phyloP scores from a whole-genome alignment of 306 rosid genomes.

The Potentilla sterilis region DNA sequence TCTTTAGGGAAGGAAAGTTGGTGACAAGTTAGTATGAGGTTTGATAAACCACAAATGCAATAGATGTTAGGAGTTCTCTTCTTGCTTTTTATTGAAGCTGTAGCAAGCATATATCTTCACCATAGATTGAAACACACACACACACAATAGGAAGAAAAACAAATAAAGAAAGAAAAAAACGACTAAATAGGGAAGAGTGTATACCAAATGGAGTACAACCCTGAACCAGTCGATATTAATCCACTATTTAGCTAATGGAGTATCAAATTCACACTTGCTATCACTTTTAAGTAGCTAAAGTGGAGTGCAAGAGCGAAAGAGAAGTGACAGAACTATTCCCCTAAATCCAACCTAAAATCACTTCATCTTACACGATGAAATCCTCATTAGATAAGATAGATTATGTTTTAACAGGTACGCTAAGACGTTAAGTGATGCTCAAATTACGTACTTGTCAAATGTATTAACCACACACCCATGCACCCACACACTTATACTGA shows the following conservation, averaged over 20 bases:
- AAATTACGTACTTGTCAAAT: not conserved
- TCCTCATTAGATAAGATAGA: not conserved
- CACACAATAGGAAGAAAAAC: not conserved
- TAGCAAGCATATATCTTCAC: not conserved
- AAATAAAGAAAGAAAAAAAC: not conserved
- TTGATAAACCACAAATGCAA: not conserved
- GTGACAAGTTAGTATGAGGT: not conserved
- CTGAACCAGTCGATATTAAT: not conserved
- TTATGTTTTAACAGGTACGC: not conserved
- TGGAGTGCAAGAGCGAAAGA: not conserved
- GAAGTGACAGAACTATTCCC: not conserved
- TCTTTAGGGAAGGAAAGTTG: too few species aligned
- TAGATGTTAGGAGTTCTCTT: not conserved
- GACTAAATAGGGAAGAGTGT: not conserved
- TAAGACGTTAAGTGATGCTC: not conserved
- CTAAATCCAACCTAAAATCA: not conserved
- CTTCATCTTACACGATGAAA: not conserved
- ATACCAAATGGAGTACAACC: not conserved
- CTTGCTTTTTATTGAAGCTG: not conserved
- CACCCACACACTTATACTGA: not conserved
- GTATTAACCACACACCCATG: not conserved
- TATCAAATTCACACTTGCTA: not conserved
- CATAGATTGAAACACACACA: not conserved
- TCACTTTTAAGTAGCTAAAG: not conserved
- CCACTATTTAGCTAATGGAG: not conserved